phyloP scores from a whole-genome alignment of 2,329 filamentous ascomycete species.

The Claviceps purpurea region DNA sequence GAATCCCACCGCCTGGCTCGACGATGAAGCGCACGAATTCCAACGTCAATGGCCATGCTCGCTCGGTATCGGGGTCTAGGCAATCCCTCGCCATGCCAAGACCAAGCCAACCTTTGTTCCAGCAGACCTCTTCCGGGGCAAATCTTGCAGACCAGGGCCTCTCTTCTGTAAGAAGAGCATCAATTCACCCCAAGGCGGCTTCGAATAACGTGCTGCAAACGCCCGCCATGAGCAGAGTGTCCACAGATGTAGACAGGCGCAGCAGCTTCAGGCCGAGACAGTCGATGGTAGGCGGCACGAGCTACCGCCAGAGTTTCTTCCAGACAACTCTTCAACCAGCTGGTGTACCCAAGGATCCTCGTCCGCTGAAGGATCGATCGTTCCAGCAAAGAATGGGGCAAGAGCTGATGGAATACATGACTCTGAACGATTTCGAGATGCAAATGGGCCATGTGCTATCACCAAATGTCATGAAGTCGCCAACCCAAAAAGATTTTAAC shows the following conservation, averaged over 20 bases:
- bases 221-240: slow-evolving; percentile 40
- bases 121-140: slow-evolving; percentile 68
- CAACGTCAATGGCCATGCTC: slow-evolving; percentile 55
- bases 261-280: slow-evolving; percentile 69
- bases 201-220: slow-evolving; percentile 20
- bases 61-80: slow-evolving; percentile 69
- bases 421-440: slow-evolving; percentile 90
- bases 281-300: slow-evolving; percentile 52
- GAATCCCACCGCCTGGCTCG: slow-evolving; percentile 80
- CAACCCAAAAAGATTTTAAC: slow-evolving; percentile 97
- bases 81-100: slow-evolving; percentile 76
- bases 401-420: slow-evolving; percentile 82
- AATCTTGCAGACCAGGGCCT: slow-evolving; percentile 70
- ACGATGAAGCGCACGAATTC: slow-evolving; percentile 89
- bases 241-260: slow-evolving; percentile 45
- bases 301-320: slow-evolving; percentile 80
- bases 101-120: slow-evolving; percentile 77
- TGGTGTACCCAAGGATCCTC: slow-evolving; percentile 72
- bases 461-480: slow-evolving; percentile 80
- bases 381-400: slow-evolving; percentile 76
- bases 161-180: slow-evolving; percentile 74
- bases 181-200: slow-evolving; percentile 58
- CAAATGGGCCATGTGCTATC: slow-evolving; percentile 94
- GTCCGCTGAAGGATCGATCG: slow-evolving; percentile 67
- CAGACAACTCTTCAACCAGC: slow-evolving; percentile 71